Conservation (phyloP, 495 filamentous ascomycete species). For the Hypomontagnella submonticulosa region DNA sequence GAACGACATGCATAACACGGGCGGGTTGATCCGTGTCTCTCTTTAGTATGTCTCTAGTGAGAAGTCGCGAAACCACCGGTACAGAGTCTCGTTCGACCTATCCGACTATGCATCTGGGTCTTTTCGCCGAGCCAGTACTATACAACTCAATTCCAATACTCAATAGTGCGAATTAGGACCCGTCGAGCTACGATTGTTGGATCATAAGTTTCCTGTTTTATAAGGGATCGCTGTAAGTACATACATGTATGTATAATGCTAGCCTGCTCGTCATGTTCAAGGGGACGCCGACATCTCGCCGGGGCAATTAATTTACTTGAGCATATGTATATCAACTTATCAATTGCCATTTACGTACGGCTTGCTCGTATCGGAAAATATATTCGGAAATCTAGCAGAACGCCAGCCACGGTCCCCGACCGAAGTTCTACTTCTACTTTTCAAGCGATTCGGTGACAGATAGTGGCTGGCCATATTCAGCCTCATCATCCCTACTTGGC, state of each 20-base stretch:
- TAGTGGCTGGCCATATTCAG: conserved; percentile 39
- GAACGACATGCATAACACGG: conserved; percentile 12
- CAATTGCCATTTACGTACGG: conserved; percentile 15
- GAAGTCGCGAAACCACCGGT: conserved; percentile 8
- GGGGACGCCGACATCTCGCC: conserved; percentile 13
- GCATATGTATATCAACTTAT: conserved; percentile 10
- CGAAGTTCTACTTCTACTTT: conserved; percentile 5
- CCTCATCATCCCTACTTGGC: conserved; percentile 32
- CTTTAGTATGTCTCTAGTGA: background rate
- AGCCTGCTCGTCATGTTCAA: conserved; percentile 1
- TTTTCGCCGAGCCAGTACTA: conserved; percentile 10
- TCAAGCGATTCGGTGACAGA: conserved; percentile 8
- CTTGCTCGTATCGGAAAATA: background rate
- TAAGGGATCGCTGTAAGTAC: conserved; percentile 1
- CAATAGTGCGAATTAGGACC: conserved; percentile 12
- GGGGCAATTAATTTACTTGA: conserved; percentile 39
- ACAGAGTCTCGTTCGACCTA: conserved; percentile 11
- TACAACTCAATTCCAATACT: background rate
- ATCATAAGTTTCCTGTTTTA: conserved; percentile 5
- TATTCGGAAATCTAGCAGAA: background rate
- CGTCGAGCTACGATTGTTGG: conserved; percentile 6
- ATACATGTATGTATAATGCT: background rate
- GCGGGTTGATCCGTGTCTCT: conserved; percentile 37
- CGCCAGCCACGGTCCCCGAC: background rate
- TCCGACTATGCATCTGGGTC: background rate